phyloP scores from a whole-genome alignment of 2,329 filamentous ascomycete genomes.

The Didymella glomerata region DNA sequence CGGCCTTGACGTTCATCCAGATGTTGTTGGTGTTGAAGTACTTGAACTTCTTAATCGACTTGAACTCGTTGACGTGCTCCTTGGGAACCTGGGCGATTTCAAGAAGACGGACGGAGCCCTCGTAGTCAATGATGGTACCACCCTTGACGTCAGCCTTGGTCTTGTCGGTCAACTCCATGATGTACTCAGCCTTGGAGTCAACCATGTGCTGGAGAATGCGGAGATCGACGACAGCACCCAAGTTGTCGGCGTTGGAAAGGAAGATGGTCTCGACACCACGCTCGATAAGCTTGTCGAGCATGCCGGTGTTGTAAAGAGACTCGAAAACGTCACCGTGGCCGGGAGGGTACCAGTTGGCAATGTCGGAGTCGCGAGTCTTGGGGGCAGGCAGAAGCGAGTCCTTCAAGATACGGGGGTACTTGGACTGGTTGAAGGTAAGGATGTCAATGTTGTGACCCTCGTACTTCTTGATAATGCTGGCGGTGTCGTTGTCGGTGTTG shows the following conservation, averaged over 20 bases:
- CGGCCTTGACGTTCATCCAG: constrained; percentile 96
- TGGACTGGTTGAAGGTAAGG: constrained; percentile 99
- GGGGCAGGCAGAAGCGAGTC: constrained; percentile 96
- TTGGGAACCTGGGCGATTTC: constrained; percentile 99
- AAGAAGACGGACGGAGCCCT: constrained; percentile 93
- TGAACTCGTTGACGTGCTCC: constrained; percentile 99
- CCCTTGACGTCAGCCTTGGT: constrained; percentile 99
- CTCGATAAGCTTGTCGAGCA: constrained; percentile 93
- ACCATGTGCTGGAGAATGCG: constrained; percentile 99
- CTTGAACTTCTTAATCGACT: constrained; percentile 99
- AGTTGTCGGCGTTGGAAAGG: constrained; percentile 98
- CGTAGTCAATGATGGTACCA: constrained; percentile 99
- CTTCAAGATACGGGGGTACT: constrained; percentile 97
- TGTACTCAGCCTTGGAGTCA: constrained; percentile 95
- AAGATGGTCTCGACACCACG: constrained; percentile 98
- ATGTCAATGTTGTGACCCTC: constrained; percentile 99
- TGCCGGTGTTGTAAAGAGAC: constrained; percentile 98
- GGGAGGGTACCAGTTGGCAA: constrained; percentile 98
- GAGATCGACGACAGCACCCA: constrained; percentile 96
- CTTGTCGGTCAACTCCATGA: constrained; percentile 99
- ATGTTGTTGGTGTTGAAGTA: constrained; percentile 99
- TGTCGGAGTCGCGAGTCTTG: constrained; percentile 84
- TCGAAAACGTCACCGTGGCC: constrained; percentile 99
- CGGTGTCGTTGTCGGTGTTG: constrained; percentile 98
- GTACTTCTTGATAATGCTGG: constrained; percentile 99